Evolutionary conservation across 2,329 filamentous ascomycete genomes (phyloP), one percentile per base, ranked within the genome.

Genomic region (Claviceps sorghi): DNA sequence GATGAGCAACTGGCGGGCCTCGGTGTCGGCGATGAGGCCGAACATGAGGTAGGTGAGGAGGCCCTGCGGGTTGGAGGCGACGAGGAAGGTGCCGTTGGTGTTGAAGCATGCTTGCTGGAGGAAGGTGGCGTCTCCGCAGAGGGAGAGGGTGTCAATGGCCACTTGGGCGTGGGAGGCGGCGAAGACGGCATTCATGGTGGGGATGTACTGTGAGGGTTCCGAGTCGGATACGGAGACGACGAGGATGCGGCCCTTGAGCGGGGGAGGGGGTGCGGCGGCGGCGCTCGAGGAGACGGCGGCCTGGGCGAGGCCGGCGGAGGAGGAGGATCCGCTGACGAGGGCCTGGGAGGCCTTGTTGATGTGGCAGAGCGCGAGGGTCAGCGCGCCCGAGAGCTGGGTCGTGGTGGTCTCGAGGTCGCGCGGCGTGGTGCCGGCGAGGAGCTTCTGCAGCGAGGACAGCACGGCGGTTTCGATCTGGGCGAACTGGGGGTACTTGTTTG

Each of bases 121-220:
- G 66, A 98, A 94, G 11, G 95, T 90, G 0, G 91, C 88, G 59
- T 88, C 81, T 22, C 88, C 88, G 43, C 84, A 82, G 13, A 98
- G 75, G 58, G 94, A 86, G 55, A 95, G 78, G 36, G 95, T 91
- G 66, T 98, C 93, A 61, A 98, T 89, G 26, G 90, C 87, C 57
- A 98, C 88, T 60, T 81, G 80, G 52, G 89, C 78, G 57, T 91
- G 83, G 62, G 95, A 87, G 54, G 91, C 93, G 2, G 93, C 93
- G 68, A 98, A 98, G 55, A 97, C 95, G 61, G 85, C 81, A 70
- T 98, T 98, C 93, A 98, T 98, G 59, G 95, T 93, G 0, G 91
- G 86, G 52, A 98, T 98, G 71, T 98, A 98, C 67, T 97, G 86
- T 5, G 89, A 82, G 0, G 95, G 80, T 61, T 91, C 86, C 43